Base-by-base conservation (phyloP, 2,329 filamentous ascomycete species). In the Westerdykella ornata region DNA sequence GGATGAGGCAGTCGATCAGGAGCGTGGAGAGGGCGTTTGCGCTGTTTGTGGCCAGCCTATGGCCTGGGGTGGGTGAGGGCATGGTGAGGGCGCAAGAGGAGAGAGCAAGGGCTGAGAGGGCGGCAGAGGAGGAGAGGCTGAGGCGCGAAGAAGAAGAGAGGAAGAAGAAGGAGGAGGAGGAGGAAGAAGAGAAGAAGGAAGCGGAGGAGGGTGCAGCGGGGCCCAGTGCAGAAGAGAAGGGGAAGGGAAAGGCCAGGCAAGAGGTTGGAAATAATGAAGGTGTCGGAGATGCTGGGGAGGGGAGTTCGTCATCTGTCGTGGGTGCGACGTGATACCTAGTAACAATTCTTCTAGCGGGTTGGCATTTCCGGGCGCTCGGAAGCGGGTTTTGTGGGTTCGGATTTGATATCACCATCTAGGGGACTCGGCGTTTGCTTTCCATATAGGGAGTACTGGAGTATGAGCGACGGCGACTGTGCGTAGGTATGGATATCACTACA, bases 41-140 rank as follows among this genome's bases (percentile, higher is more conserved):
- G n/a, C 65, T 82, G n/a, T 79, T 82, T 45, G 57, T 82, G 26
- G 78, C 78, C 0, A 80, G 75, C 58, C 55, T 82, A 37, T 74
- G 79, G 56, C 79, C 79, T 1, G 79, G 79, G 0, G 69, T 82
- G 18, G 78, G 79, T 0, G 79, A 82, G 56, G 67, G 76, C 6
- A 76, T 80, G 56, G 74, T 82, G 39, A 68, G 73, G 13, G 52
- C 52, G 28, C 44, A 59, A 22, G 44, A 49, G n/a, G 59, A 59
- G 42, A 42, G 61, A n/a, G 44, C 26, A 16, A 60, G 51, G 38
- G 30, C 39, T 8, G 30, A 43, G 43, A 38, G 51, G 20, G 19
- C 18, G 12, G 49, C 51, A 11, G 55, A 62, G 47, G 41, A 28
- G 43, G 35, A 35, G 35, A 41, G 28, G 26, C 28, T 31, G 3